Evolutionary conservation across 768 basidiomycete species (phyloP).

Genomic region (Rhodotorula diobovata): DNA sequence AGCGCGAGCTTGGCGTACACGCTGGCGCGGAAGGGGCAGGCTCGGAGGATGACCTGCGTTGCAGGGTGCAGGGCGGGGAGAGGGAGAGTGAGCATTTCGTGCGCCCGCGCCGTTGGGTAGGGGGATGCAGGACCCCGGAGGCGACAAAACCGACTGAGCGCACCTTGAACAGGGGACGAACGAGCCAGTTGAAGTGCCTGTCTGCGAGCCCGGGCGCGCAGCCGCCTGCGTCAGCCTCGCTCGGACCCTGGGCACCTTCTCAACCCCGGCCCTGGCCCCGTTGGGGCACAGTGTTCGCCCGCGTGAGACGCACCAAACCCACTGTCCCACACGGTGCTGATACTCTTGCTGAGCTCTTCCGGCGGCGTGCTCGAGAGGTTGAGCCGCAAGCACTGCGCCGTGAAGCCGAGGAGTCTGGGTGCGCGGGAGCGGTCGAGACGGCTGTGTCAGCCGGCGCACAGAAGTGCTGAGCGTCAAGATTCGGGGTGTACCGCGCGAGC

Average conservation of each 20-base stretch:
- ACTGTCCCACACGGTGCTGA: conserved; percentile 5
- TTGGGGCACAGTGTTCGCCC: too few relatives aligned
- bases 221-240: too few relatives aligned
- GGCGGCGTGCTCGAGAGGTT: neutral
- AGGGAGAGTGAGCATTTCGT: too few relatives aligned
- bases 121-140: too few relatives aligned
- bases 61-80: neutral
- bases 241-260: too few relatives aligned
- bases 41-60: conserved; percentile 13
- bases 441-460: too few relatives aligned
- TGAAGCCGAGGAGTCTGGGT: neutral
- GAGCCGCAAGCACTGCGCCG: neutral
- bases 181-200: conserved; percentile 18
- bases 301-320: conserved; percentile 9
- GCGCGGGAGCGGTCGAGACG: too few relatives aligned
- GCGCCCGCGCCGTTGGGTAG: too few relatives aligned
- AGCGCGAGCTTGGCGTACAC: neutral
- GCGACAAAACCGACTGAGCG: neutral
- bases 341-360: conserved; percentile 12
- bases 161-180: conserved; percentile 28
- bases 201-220: too few relatives aligned
- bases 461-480: neutral
- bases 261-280: too few relatives aligned
- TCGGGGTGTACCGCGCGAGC: conserved; percentile 3
- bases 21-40: conserved; percentile 1